A percentile compares a stretch with the other conserved stretches of the same genome.
phyloP scores from a whole-genome alignment of 495 filamentous ascomycete genomes.

The Aspergillus ostianus region DNA sequence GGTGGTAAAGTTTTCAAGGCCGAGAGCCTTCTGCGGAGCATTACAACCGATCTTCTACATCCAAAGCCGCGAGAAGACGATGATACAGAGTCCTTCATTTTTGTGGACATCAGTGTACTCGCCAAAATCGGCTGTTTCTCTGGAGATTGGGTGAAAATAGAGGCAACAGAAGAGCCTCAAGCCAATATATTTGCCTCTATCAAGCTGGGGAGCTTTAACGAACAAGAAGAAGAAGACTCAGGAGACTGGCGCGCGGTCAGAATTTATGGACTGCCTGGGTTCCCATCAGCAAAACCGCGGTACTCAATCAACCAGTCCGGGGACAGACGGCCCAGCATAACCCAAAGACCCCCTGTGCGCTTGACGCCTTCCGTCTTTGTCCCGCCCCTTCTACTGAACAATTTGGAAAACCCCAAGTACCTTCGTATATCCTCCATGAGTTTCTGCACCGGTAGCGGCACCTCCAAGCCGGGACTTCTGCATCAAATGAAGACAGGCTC shows the following conservation, averaged over 20 bases:
- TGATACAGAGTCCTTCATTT: constrained; percentile 81
- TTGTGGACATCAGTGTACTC: constrained; percentile 80
- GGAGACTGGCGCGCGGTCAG: constrained; percentile 75
- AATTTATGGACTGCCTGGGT: constrained; percentile 82
- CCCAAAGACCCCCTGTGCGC: constrained; percentile 38
- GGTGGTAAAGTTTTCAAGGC: constrained; percentile 69
- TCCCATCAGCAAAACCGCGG: constrained; percentile 46
- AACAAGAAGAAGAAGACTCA: constrained; percentile 38
- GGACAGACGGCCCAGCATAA: constrained; percentile 52
- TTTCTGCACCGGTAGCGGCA: constrained; percentile 35
- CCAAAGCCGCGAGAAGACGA: constrained; percentile 82
- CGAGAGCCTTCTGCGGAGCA: constrained; percentile 66
- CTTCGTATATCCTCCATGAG: constrained; percentile 66
- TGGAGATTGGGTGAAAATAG: constrained; percentile 93
- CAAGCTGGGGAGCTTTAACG: constrained; percentile 46
- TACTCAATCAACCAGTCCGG: constrained; percentile 50
- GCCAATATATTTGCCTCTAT: constrained; percentile 53
- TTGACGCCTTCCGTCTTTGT: constrained; percentile 66
- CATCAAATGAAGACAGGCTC: constrained; percentile 50
- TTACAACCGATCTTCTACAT: constrained; percentile 77
- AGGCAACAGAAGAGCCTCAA: constrained; percentile 66
- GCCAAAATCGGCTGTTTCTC: constrained; percentile 93
- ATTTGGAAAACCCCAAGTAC: constrained; percentile 73
- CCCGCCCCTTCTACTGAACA: constrained; percentile 82
- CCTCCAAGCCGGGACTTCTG: constrained; percentile 34